Evolutionary conservation across 352 stramenopile species (phyloP), one percentile per base, ranked within the genome.

Genomic region (Globisporangium emineosum): DNA sequence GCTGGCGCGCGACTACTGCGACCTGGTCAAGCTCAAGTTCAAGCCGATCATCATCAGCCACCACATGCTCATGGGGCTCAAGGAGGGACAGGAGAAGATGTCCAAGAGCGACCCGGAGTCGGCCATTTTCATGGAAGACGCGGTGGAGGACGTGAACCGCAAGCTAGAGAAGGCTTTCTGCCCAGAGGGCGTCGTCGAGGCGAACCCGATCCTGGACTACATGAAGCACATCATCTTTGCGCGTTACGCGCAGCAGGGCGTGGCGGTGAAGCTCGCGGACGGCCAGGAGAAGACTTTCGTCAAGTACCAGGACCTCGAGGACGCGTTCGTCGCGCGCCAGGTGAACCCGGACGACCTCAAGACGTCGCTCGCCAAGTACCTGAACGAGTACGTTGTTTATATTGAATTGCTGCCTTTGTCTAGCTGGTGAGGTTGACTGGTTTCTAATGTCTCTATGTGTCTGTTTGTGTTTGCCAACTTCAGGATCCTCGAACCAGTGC

Each of bases 131-230:
- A 99, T 99, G 98, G 98, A 99, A 71, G 97, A 99, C 76, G 87
- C 88, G 2, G 81, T 73, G 2, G 93, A 96, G 52, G 93, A 98
- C 71, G 94, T 98, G 33, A 96, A 97, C 71, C 91, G 88, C 67
- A 99, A 99, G 85, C 97, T 99, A 65, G 98, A 98, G 70, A 99
- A 99, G 70, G 97, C 97, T 7, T 99, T 98, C 69, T 99, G 98
- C 62, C 97, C 93, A 0, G 87, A 91, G 23, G 86, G 84, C 21
- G 69, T 94, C 23, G 86, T 96, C 23, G 88, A 96, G 57, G 84
- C 76, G 47, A 99, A 99, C 86, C 97, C 97, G 53, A 98, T 98
- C 71, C 77, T 99, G 21, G 97, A 99, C 74, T 99, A 98, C 84
- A 92, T 98, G 78, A 93, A 98, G 72, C 84, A 99, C 79, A 98